A percentile compares a stretch with the other conserved stretches of the same genome.
These are phyloP conservation scores for Coemansia sp. DNA, from an alignment of 192 early-diverging fungal species.

Conservation along the genomic window DNA sequence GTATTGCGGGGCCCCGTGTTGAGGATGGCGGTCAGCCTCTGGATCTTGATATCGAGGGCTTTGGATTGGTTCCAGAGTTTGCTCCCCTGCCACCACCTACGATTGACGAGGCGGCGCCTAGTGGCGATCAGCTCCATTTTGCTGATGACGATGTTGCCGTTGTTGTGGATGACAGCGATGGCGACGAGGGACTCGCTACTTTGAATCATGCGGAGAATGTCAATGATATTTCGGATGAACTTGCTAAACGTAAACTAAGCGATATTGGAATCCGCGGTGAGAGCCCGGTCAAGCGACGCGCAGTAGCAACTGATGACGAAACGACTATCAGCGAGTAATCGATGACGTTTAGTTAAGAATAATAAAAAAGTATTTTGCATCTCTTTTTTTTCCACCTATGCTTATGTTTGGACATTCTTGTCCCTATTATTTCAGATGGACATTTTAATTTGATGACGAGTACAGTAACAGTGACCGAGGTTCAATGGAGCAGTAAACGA, in stretches of 20 bases:
- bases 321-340: not conserved
- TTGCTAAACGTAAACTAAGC: constrained; percentile 28
- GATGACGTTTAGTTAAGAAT: not conserved
- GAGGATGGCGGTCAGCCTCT: not conserved
- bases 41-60: constrained; percentile 33
- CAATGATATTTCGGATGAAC: constrained; percentile 24
- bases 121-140: not conserved
- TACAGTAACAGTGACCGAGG: not conserved
- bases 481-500: not conserved
- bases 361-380: not conserved
- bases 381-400: not conserved
- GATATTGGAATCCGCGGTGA: not conserved
- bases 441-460: not conserved
- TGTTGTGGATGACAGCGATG: constrained; percentile 18
- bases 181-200: constrained; percentile 12
- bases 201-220: not conserved
- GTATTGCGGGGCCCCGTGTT: constrained; percentile 13
- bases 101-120: not conserved
- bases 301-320: constrained; percentile 14
- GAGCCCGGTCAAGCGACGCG: constrained; percentile 22
- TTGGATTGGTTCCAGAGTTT: constrained; percentile 34
- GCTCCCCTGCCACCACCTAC: constrained; percentile 20
- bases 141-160: constrained; percentile 4
- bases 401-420: not conserved
- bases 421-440: not conserved